Evolutionary conservation across 1,284 basidiomycete species (phyloP), one percentile per base, ranked within the genome.

Genomic region (Irpex sp.): DNA sequence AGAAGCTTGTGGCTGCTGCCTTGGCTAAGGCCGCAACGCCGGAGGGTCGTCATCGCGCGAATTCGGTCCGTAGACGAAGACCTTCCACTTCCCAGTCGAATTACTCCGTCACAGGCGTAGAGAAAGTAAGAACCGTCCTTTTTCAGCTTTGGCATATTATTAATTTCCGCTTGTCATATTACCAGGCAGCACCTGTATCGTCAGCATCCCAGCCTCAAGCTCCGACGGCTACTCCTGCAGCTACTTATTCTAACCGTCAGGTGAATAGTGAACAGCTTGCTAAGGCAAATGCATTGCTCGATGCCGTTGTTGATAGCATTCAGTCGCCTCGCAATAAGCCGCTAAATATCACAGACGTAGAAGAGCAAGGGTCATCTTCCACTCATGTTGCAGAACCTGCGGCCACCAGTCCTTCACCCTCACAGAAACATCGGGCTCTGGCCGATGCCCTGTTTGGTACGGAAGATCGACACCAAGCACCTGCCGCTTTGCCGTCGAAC

Each of bases 11-110:
- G 9, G 76, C 76, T 57, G 85, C 84, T 40, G 86, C 85, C 5
- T 73, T 82, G 57, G 79, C 82, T 31, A 89, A 87, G 70, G 80
- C 81, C 60, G 77, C 78, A 15, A 81, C 79, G 58, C 79, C 82
- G 7, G 87, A 89, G 65, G 73, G 79, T 47, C 82, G 85, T 66
- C 81, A 86, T 54, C 78, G 82, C 0, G 84, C 86, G 48, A 86
- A 85, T 3, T 77, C 73, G 36, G 64, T 77, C 19, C 80, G 89
- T 64, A 85, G 84, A 65, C 82, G 90, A 60, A 80, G 89, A 55
- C 89, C 89, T 5, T 92, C 91, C 0, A 91, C 88, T n/a, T 91
- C 91, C 9, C 89, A 91, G 73, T 90, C 90, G 6, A 88, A 85
- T 68, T 88, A 91, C 69, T 88, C 87, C 0, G 76, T 73, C 58